Evolutionary conservation across 257 asterid genomes (phyloP).

Genomic region (Capsicum rhomboideum): DNA sequence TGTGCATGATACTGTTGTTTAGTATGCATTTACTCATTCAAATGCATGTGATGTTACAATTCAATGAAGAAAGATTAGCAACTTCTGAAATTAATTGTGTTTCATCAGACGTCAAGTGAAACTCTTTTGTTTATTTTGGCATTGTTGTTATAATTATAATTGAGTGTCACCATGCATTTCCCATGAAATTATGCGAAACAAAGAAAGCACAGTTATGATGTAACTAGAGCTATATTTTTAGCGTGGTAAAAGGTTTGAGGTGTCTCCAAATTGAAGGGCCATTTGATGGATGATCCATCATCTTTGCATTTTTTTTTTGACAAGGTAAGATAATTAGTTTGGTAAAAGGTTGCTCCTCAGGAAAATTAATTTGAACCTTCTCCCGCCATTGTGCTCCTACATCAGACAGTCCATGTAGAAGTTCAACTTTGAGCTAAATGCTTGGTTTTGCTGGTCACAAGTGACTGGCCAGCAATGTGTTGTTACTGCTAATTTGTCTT

Average conservation of each 20-base stretch:
- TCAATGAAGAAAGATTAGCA: background rate
- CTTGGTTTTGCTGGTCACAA: background rate
- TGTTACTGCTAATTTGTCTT: background rate
- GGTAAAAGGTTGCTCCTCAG: background rate
- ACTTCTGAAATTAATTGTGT: background rate
- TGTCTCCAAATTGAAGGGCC: constrained; percentile 59
- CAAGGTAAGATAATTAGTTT: background rate
- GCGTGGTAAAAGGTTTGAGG: constrained; percentile 29
- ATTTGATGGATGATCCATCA: constrained; percentile 57
- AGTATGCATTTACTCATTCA: background rate
- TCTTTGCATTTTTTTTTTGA: constrained; percentile 19
- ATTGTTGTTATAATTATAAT: background rate
- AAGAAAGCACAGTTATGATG: background rate
- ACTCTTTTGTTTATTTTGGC: background rate
- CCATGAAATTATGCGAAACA: background rate
- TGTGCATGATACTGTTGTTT: background rate
- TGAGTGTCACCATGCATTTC: background rate
- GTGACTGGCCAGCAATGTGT: background rate
- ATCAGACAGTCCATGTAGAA: background rate
- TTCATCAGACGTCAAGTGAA: background rate
- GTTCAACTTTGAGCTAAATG: background rate
- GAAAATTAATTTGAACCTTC: background rate
- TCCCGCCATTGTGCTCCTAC: background rate
- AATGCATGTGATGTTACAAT: background rate
- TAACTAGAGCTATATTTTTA: background rate